Evolutionary conservation across 1,284 basidiomycete species (phyloP).

Genomic region (Paramarasmius palmivorus): DNA sequence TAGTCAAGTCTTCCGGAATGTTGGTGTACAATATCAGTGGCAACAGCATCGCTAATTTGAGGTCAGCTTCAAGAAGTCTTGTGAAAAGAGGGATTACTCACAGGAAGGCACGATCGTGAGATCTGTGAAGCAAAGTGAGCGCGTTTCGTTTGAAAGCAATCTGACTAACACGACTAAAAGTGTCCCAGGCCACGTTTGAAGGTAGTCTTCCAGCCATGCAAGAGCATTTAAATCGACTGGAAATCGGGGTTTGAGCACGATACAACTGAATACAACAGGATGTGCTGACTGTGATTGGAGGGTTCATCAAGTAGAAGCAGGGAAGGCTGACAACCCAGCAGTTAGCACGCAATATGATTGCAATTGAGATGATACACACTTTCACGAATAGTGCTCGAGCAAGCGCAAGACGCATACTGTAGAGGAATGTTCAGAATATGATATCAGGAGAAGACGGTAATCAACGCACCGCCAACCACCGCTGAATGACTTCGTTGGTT

Average conservation of each 20-base stretch:
- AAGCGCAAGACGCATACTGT: conserved; percentile 81
- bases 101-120: conserved; percentile 98
- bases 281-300: conserved; percentile 86
- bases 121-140: conserved; percentile 43
- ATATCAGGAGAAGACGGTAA: background rate
- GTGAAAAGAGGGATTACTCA: conserved; percentile 34
- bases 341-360: conserved; percentile 5
- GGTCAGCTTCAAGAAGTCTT: background rate
- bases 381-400: conserved; percentile 95
- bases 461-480: conserved; percentile 87
- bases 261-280: conserved; percentile 2
- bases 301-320: conserved; percentile 92
- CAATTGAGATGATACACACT: conserved; percentile 36
- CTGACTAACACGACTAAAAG: conserved; percentile 85
- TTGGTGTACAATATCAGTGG: conserved; percentile 96
- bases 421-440: conserved; percentile 6
- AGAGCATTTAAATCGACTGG: conserved; percentile 80
- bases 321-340: conserved; percentile 52
- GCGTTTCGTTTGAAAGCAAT: background rate
- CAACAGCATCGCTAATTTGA: conserved; percentile 78
- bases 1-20: conserved; percentile 95
- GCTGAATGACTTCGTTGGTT: conserved; percentile 87
- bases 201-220: conserved; percentile 92
- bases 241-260: conserved; percentile 2
- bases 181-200: conserved; percentile 95